Evolutionary conservation across 805 yeast species (phyloP), one percentile per base, ranked within the genome.

Genomic region (Komagataella populi): DNA sequence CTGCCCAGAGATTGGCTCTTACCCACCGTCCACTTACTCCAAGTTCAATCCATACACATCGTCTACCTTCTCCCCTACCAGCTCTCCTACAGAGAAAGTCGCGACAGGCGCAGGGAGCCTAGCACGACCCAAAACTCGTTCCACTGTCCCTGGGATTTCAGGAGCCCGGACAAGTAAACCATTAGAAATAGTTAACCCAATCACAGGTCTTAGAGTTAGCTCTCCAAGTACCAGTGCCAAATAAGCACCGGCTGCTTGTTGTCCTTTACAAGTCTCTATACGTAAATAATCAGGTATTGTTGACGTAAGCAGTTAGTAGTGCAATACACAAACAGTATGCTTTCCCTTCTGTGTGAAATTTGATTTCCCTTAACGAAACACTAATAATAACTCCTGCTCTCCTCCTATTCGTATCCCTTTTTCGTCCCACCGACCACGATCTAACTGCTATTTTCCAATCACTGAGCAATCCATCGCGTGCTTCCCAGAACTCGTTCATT

Each of bases 1-100:
- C 55, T 80, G 85, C 57, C 85, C 85, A 1, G 83, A 77, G 48
- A 77, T 76, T 44, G 51, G 50, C 49, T 53, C 39, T 18, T 14
- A 20, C 22, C 36, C 20, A n/a, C 50, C 43, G 14, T 44, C 46
- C 8, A 56, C 63, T 17, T 60, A 65, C 54, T 75, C 73, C 59
- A 80, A 74, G 62, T 82, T 81, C 66, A 81, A 82, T 61, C 87
- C 87, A 4, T 81, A 81, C 60, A 80, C 85, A 2, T 80, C 86
- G 1, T 67, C 77, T 47, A 73, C 80, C 22, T 81, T 81, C 59
- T 76, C 80, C 39, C 87, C 87, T 47, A 63, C 59, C 23, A 63
- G 63, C 7, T 69, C 72, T 14, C 74, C 73, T 52, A 66, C 63
- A 8, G 49, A 39, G 17, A 23, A 39, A 8, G 24, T 39, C n/a